phyloP scores from a whole-genome alignment of 352 stramenopile genomes.

The Pythium coloratum region DNA sequence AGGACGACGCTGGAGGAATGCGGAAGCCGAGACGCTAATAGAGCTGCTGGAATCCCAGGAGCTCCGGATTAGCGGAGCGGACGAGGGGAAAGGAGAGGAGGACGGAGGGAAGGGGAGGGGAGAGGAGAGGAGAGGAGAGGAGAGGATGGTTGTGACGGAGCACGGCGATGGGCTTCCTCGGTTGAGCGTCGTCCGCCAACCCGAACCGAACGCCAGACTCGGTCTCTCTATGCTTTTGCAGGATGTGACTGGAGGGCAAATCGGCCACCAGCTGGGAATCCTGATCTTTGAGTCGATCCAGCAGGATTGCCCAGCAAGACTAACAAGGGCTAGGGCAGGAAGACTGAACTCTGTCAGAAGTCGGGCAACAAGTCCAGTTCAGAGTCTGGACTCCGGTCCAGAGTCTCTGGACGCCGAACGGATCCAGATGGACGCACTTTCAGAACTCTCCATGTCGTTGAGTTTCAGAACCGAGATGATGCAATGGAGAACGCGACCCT shows the following conservation, averaged over 20 bases:
- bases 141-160: constrained; percentile 2
- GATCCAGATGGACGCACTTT: constrained; percentile 1
- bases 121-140: background rate
- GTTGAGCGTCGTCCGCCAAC: too few species aligned
- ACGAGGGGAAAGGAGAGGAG: constrained; percentile 2
- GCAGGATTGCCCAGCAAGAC: background rate
- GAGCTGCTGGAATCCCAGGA: background rate
- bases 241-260: background rate
- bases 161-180: background rate
- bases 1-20: background rate
- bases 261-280: constrained; percentile 4
- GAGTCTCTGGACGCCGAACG: too few species aligned
- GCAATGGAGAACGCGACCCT: background rate
- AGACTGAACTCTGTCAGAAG: background rate
- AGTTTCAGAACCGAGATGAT: background rate
- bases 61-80: background rate
- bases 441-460: background rate
- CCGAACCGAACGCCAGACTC: background rate
- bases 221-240: background rate
- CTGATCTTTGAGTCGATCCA: constrained; percentile 6
- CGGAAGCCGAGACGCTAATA: background rate
- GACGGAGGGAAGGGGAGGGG: too few species aligned
- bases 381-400: background rate
- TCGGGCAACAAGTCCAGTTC: background rate
- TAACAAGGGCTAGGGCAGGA: background rate